Percentiles rank a stretch among this genome's conserved stretches.
Evolutionary conservation across 371 early-diverging fungal genomes (phyloP).

Genomic region (Mycotypha africana): DNA sequence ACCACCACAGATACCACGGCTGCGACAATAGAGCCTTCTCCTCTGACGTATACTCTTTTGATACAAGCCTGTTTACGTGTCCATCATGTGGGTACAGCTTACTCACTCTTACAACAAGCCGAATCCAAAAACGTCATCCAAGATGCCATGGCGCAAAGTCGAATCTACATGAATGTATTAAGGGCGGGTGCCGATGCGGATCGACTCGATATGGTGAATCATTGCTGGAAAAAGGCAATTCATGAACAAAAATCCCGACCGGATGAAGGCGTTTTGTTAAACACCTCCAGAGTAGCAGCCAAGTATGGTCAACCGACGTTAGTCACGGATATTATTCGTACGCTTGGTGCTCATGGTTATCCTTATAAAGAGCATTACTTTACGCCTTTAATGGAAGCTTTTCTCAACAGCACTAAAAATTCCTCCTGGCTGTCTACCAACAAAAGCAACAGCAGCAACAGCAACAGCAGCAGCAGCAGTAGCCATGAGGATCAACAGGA

Average conservation of each 20-base stretch:
- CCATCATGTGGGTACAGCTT: slow-evolving; percentile 38
- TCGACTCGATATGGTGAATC: slow-evolving; percentile 29
- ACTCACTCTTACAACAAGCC: slow-evolving; percentile 44
- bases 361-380: slow-evolving; percentile 63
- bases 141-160: too few relatives aligned
- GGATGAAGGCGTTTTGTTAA: slow-evolving; percentile 63
- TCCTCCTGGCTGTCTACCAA: too few relatives aligned
- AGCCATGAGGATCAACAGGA: too few relatives aligned
- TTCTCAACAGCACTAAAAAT: too few relatives aligned
- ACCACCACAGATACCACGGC: too few relatives aligned
- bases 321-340: slow-evolving; percentile 55
- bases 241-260: slow-evolving; percentile 29
- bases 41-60: too few relatives aligned
- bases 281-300: slow-evolving; percentile 57
- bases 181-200: slow-evolving; percentile 38
- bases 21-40: too few relatives aligned
- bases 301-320: slow-evolving; percentile 49
- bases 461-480: too few relatives aligned
- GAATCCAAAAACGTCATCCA: too few relatives aligned
- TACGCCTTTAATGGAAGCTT: slow-evolving; percentile 67
- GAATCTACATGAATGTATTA: slow-evolving; percentile 43
- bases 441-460: too few relatives aligned
- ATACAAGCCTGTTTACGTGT: slow-evolving; percentile 29
- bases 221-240: slow-evolving; percentile 52
- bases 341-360: slow-evolving; percentile 47